These are phyloP conservation scores for Termitomyces sp. DNA, from an alignment of 768 basidiomycete genomes.

Conservation along the genomic window DNA sequence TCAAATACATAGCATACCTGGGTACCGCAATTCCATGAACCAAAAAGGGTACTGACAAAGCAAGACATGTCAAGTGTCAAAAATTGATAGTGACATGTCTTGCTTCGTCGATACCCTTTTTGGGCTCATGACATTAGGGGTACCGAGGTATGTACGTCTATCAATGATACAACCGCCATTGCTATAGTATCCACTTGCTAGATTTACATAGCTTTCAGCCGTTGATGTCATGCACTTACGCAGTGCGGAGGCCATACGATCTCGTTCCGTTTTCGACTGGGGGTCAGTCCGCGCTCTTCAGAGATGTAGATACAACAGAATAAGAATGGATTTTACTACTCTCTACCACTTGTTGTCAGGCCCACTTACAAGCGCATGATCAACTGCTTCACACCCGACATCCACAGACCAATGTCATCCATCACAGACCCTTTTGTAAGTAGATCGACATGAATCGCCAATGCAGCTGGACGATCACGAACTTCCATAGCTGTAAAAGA, in stretches of 20 bases:
- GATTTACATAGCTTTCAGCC: slow-evolving; percentile 59
- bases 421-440: slow-evolving; percentile 76
- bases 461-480: slow-evolving; percentile 71
- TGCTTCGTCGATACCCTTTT: too few relatives aligned
- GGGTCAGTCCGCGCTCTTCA: too few relatives aligned
- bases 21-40: too few relatives aligned
- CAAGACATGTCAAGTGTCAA: too few relatives aligned
- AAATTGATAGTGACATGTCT: too few relatives aligned
- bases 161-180: not conserved
- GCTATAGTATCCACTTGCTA: slow-evolving; percentile 18
- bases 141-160: slow-evolving; percentile 41
- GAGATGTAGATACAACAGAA: not conserved
- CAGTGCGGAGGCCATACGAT: slow-evolving; percentile 53
- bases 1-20: too few relatives aligned
- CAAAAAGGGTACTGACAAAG: too few relatives aligned
- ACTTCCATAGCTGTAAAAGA: slow-evolving; percentile 67
- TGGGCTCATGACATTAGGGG: too few relatives aligned
- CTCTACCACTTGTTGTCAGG: not conserved
- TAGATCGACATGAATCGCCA: slow-evolving; percentile 83
- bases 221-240: slow-evolving; percentile 58
- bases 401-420: slow-evolving; percentile 88
- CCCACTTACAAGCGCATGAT: slow-evolving; percentile 59
- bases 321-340: slow-evolving; percentile 4
- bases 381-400: slow-evolving; percentile 87
- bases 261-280: too few relatives aligned